These are phyloP conservation scores for Diaporthe vexans DNA, from an alignment of 2,329 filamentous ascomycete species.

Conservation along the genomic window DNA sequence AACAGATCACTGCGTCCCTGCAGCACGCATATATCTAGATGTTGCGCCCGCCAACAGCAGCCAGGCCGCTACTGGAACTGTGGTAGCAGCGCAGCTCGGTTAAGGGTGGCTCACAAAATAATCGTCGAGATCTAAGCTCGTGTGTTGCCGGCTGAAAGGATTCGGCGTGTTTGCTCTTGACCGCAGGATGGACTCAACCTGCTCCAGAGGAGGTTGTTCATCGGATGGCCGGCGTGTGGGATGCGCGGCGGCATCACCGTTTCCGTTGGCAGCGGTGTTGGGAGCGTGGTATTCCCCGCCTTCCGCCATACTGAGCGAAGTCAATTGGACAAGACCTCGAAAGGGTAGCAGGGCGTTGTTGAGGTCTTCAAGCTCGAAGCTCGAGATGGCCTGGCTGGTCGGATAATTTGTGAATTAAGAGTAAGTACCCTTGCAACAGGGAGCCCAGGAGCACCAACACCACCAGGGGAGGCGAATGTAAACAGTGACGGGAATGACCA, in stretches of 20 bases:
- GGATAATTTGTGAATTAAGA: not conserved
- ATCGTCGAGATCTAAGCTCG: constrained; percentile 57
- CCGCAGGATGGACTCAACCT: constrained; percentile 47
- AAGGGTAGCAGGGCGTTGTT: not conserved
- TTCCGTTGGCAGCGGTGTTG: constrained; percentile 17
- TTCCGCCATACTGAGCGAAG: constrained; percentile 38
- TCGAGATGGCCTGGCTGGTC: not conserved
- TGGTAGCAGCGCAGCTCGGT: not conserved
- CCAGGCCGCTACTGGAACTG: too few relatives aligned
- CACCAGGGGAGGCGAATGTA: not conserved
- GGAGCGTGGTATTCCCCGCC: constrained; percentile 36
- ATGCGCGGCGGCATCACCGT: constrained; percentile 5
- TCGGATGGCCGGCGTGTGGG: constrained; percentile 33
- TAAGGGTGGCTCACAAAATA: constrained; percentile 57
- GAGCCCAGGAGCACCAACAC: constrained; percentile 9
- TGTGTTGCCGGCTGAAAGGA: constrained; percentile 50
- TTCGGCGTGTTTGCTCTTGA: constrained; percentile 48
- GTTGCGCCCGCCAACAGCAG: not conserved
- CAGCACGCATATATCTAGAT: not conserved
- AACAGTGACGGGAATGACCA: not conserved
- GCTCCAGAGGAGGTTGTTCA: constrained; percentile 41
- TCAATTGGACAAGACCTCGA: not conserved
- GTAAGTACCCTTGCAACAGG: not conserved
- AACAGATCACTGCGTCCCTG: not conserved
- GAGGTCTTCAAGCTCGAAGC: not conserved